Evolutionary conservation across 2,329 filamentous ascomycete genomes (phyloP), one percentile per base, ranked within the genome.

Genomic region (Fusarium xyrophilum): DNA sequence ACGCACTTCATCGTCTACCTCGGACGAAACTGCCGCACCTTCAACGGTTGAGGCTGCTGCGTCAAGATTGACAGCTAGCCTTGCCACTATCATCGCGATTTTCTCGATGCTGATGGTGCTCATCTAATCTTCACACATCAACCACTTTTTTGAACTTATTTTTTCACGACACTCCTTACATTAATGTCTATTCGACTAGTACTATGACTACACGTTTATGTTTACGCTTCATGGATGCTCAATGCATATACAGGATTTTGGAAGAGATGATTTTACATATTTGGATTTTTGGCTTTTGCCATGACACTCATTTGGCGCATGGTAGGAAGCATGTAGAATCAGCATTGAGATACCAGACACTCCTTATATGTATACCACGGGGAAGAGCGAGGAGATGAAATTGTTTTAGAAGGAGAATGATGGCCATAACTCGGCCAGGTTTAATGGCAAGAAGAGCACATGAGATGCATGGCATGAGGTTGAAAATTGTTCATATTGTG

Each of bases 281-380:
- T 70, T 60, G 23, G 17, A 39, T 30, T 30, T 54, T 56, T 65
- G 69, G 65, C 65, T 68, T 55, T 53, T 56, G 60, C 61, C 57
- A 52, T 19, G 28, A 67, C 72, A 71, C 60, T 74, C 72, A 46
- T 73, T 74, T 55, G 72, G 72, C 72, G 70, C 58, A 74, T 42
- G 39, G 38, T 42, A 47, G 62, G 57, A 65, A 68, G 58, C 59
- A 68, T 61, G 60, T 53, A 62, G 60, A 70, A 64, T 56, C 17
- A 53, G 39, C 38, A 65, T 54, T 65, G 53, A 53, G 68, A 74
- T 73, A 74, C 70, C 69, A 72, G 61, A 71, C 72, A 66, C 67
- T 74, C 72, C 48, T 74, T 33, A 25, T 50, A 40, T 39, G 55
- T 35, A 66, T 65, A 65, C 60, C 42, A 48, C 23, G 15, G 55